These are phyloP conservation scores for Globisporangium nodosum DNA, from an alignment of 352 stramenopile species.

Conservation along the genomic window DNA sequence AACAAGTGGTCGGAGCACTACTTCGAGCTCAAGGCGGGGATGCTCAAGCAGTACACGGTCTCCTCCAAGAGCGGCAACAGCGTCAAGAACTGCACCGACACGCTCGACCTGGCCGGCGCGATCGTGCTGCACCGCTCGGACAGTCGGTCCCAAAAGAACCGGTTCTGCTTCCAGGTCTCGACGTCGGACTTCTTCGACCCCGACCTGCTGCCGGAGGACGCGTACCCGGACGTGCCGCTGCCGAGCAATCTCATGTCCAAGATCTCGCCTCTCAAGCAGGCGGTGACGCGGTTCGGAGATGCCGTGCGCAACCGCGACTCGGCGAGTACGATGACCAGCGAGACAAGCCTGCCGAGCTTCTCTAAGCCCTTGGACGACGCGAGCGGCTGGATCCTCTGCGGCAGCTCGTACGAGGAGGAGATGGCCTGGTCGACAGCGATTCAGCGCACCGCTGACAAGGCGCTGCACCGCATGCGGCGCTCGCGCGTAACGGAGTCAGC, in stretches of 20 bases:
- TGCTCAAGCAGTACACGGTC: constrained; percentile 77
- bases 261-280: constrained; percentile 59
- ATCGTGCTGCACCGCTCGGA: constrained; percentile 81
- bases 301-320: constrained; percentile 29
- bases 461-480: constrained; percentile 48
- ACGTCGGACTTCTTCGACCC: constrained; percentile 32
- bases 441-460: constrained; percentile 63
- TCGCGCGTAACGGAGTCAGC: constrained; percentile 49
- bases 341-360: constrained; percentile 16
- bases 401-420: constrained; percentile 56
- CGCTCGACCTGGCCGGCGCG: constrained; percentile 61
- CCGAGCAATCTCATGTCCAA: constrained; percentile 30
- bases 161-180: constrained; percentile 80
- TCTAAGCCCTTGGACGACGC: constrained; percentile 13
- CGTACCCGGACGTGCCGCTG: constrained; percentile 4
- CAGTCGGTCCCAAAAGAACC: constrained; percentile 58
- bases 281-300: constrained; percentile 46
- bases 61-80: constrained; percentile 21
- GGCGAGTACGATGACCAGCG: constrained; percentile 19
- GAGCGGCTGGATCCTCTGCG: constrained; percentile 71
- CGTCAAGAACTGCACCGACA: constrained; percentile 47
- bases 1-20: constrained; percentile 84
- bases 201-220: constrained; percentile 13
- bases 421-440: constrained; percentile 57
- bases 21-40: constrained; percentile 66